Percentiles rank a stretch among this genome's conserved stretches.
Conservation (phyloP, 2,329 filamentous ascomycete species). For the Hypoxylon sp. region DNA sequence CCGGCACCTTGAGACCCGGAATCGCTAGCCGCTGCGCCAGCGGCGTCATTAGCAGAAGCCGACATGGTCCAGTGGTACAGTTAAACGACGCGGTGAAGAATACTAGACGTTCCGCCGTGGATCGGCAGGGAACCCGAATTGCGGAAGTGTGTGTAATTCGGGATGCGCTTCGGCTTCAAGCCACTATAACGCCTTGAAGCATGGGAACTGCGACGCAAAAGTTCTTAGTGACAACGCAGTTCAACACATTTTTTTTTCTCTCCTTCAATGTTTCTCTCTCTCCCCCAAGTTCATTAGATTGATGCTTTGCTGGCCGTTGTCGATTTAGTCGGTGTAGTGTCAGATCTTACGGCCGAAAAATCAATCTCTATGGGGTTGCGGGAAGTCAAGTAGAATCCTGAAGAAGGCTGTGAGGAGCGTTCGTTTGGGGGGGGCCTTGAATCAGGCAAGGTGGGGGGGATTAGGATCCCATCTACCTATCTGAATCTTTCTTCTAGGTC, state of each 20-base stretch:
- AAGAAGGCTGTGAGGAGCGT: constrained; percentile 21
- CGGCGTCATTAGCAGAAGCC: constrained; percentile 37
- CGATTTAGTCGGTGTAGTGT: constrained; percentile 10
- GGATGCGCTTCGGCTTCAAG: constrained; percentile 32
- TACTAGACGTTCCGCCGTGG: not conserved
- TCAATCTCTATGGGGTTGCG: constrained; percentile 10
- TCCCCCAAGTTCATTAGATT: not conserved
- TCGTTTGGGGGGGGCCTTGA: constrained; percentile 15
- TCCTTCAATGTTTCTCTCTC: not conserved
- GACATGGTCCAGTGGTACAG: constrained; percentile 41
- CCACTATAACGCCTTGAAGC: constrained; percentile 9
- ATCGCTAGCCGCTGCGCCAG: constrained; percentile 42
- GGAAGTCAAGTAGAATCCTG: constrained; percentile 20
- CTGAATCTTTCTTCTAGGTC: constrained; percentile 20
- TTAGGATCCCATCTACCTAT: constrained; percentile 28
- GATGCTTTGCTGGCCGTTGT: constrained; percentile 5
- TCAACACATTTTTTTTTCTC: constrained; percentile 5
- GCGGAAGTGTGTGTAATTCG: constrained; percentile 21
- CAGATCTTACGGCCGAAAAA: constrained; percentile 20
- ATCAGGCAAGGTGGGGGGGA: constrained; percentile 35
- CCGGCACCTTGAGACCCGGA: constrained; percentile 57
- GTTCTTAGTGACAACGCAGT: constrained; percentile 11
- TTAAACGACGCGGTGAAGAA: not conserved
- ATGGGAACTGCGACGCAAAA: not conserved
- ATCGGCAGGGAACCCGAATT: constrained; percentile 13